Evolutionary conservation across 106 monocot genomes (phyloP).

Genomic region (Dendrobium huoshanense): DNA sequence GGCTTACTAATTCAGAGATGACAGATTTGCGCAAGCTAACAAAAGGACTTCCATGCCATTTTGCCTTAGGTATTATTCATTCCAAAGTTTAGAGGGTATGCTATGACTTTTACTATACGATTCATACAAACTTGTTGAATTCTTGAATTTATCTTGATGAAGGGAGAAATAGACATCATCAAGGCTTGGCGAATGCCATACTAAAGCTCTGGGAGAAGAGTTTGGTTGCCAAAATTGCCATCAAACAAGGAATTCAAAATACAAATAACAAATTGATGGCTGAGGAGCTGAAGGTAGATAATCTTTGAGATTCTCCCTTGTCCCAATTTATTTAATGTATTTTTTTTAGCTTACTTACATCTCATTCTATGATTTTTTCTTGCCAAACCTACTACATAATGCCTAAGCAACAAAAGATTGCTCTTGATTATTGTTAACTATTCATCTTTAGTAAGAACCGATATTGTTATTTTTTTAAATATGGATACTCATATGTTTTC

Average conservation of each 20-base stretch:
- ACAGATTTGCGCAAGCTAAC: slow-evolving; percentile 85
- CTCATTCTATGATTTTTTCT: neutral
- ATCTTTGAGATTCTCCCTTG: neutral
- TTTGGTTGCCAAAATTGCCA: slow-evolving; percentile 94
- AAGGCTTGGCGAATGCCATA: slow-evolving; percentile 91
- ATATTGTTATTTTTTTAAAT: neutral
- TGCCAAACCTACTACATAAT: neutral
- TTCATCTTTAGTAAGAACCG: neutral
- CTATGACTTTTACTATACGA: slow-evolving; percentile 8
- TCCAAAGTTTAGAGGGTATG: neutral
- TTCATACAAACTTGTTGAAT: neutral
- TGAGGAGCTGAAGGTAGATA: slow-evolving; percentile 82
- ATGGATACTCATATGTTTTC: neutral
- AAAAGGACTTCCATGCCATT: slow-evolving; percentile 81
- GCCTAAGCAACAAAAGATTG: neutral
- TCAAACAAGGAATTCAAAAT: slow-evolving; percentile 92
- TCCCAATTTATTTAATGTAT: neutral
- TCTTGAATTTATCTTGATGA: slow-evolving; percentile 19
- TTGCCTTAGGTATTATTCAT: slow-evolving; percentile 76
- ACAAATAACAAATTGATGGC: slow-evolving; percentile 98
- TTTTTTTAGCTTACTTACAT: neutral
- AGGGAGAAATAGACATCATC: slow-evolving; percentile 97
- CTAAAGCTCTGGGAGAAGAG: slow-evolving; percentile 89
- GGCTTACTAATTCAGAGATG: slow-evolving; percentile 87
- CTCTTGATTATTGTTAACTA: neutral